Percentiles rank a stretch among this genome's conserved stretches.
Conservation (phyloP, 805 yeast genomes). For the Zygosaccharomyces rouxii region DNA sequence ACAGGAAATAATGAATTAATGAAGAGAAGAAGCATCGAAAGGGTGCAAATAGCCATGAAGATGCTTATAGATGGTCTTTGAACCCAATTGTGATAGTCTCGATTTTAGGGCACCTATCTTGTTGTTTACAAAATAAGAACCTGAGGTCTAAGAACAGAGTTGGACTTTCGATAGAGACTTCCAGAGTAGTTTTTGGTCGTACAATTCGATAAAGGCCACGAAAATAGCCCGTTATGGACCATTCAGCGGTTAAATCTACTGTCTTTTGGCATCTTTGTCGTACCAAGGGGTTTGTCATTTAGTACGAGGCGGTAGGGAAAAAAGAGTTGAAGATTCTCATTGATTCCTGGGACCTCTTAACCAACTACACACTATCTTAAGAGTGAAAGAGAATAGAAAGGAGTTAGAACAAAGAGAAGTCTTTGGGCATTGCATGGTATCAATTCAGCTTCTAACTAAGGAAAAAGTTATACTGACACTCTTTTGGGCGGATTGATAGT, state of each 20-base stretch:
- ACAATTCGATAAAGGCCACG: too few relatives aligned
- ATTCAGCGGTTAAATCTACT: background rate
- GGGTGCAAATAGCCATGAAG: background rate
- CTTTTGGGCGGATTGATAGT: slow-evolving; percentile 5
- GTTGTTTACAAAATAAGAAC: too few relatives aligned
- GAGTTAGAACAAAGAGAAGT: background rate
- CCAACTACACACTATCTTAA: background rate
- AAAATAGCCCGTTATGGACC: too few relatives aligned
- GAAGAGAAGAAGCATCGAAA: too few relatives aligned
- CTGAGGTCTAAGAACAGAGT: too few relatives aligned
- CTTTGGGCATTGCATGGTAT: slow-evolving; percentile 4
- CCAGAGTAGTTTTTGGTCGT: too few relatives aligned
- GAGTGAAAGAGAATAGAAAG: background rate
- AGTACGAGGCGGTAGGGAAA: background rate
- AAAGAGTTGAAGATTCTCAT: slow-evolving; percentile 4
- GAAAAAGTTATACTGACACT: background rate
- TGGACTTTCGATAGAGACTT: too few relatives aligned
- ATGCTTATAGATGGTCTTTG: too few relatives aligned
- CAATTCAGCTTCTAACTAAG: background rate
- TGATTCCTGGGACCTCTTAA: background rate
- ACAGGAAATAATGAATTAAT: background rate
- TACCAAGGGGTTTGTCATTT: background rate
- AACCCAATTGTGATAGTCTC: too few relatives aligned
- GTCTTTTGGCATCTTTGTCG: background rate
- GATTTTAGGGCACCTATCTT: too few relatives aligned